Evolutionary conservation across 257 asterid genomes (phyloP).

Genomic region (Rhazya stricta): DNA sequence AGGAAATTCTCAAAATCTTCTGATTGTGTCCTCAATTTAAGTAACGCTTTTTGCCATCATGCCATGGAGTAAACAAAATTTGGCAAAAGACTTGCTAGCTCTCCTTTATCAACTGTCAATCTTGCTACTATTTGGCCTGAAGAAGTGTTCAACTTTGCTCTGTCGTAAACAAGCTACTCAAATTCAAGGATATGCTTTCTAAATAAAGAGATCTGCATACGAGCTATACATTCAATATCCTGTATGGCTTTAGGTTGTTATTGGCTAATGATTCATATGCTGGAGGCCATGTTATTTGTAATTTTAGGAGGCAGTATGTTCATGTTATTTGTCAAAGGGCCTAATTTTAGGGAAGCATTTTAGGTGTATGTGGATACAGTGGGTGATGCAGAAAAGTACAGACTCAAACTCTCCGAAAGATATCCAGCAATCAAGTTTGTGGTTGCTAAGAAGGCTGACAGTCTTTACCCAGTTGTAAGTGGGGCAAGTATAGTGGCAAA

Average conservation of each 20-base stretch:
- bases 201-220: not conserved
- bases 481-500: conserved; percentile 99
- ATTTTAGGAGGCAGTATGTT: not conserved
- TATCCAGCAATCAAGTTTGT: conserved; percentile 79
- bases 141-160: not conserved
- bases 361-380: conserved; percentile 96
- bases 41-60: not conserved
- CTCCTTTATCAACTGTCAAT: not conserved
- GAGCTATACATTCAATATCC: too few relatives aligned
- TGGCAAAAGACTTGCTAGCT: not conserved
- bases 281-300: not conserved
- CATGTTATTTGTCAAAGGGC: not conserved
- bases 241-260: not conserved
- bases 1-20: not conserved
- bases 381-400: conserved; percentile 92
- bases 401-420: conserved; percentile 70
- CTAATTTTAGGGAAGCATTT: conserved; percentile 20
- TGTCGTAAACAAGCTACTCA: not conserved
- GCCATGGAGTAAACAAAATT: not conserved
- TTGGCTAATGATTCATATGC: not conserved
- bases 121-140: not conserved
- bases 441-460: conserved; percentile 96
- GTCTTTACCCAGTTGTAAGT: conserved; percentile 96
- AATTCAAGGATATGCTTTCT: not conserved
- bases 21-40: not conserved